Evolutionary conservation across 163 green algal species (phyloP), one percentile per base, ranked within the genome.

Genomic region (Smithsoniella earleae): DNA sequence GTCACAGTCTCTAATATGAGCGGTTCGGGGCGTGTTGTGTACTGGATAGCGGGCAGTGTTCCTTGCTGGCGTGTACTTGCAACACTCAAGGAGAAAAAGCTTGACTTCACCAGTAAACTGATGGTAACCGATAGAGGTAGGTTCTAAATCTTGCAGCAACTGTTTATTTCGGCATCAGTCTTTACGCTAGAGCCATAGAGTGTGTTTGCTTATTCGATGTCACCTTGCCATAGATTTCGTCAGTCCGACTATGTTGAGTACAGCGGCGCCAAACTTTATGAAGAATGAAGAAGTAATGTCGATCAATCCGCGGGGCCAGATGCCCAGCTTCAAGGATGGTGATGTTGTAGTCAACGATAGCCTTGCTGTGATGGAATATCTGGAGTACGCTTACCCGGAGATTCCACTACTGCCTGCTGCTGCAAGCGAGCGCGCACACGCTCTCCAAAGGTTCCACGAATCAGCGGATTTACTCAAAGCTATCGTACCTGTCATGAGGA

Each of bases 221-320:
- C n/a, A n/a, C n/a, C n/a, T n/a, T n/a, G n/a, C n/a, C n/a, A n/a
- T n/a, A n/a, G n/a, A n/a, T n/a, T n/a, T n/a, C n/a, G n/a, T n/a
- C n/a, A n/a, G n/a, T n/a, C n/a, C n/a, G n/a, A n/a, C n/a, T n/a
- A n/a, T n/a, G n/a, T n/a, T n/a, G n/a, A n/a, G n/a, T n/a, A n/a
- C n/a, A n/a, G n/a, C n/a, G n/a, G n/a, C n/a, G n/a, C n/a, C n/a
- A n/a, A n/a, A n/a, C n/a, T n/a, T n/a, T n/a, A 36, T 64, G 25
- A 80, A 79, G 55, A 46, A 22, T 2, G 28, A 58, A n/a, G 75
- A 80, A 25, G 28, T 77, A 13, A n/a, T 82, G 13, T 18, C 36
- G 16, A 22, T 82, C 16, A 82, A 82, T 31, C 77, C 77, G 2
- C 36, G 77, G 20, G 77, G 77, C 28, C 77, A 82, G 27, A 20